These are phyloP conservation scores for Cladosporium oxysporum DNA, from an alignment of 2,329 filamentous ascomycete genomes.

Conservation along the genomic window DNA sequence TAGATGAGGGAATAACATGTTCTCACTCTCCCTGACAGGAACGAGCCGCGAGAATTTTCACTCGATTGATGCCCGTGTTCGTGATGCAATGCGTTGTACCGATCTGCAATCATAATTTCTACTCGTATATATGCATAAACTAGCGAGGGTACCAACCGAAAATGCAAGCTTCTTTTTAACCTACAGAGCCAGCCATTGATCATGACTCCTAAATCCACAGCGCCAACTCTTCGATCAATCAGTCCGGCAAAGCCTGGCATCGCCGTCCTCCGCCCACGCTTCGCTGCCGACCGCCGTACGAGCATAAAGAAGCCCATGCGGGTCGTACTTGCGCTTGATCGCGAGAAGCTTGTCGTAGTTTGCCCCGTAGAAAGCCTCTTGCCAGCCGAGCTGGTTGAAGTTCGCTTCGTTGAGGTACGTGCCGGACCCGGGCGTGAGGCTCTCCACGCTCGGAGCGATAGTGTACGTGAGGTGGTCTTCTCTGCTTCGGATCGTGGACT, in stretches of 20 bases:
- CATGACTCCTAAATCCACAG: background rate
- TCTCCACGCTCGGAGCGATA: constrained; percentile 36
- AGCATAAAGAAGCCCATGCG: constrained; percentile 20
- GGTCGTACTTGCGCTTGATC: constrained; percentile 25
- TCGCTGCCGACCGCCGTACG: constrained; percentile 20
- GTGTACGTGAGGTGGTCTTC: constrained; percentile 13
- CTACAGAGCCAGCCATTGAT: too few species aligned
- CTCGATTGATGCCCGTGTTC: too few species aligned
- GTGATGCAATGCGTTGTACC: too few species aligned
- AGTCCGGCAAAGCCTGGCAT: constrained; percentile 18
- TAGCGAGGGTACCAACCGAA: too few species aligned
- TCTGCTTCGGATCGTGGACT: background rate
- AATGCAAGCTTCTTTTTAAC: too few species aligned
- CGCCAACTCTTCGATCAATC: background rate
- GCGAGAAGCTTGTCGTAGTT: constrained; percentile 19
- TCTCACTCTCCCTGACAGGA: too few species aligned
- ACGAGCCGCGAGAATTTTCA: too few species aligned
- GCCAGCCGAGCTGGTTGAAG: constrained; percentile 17
- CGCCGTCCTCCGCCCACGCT: constrained; percentile 4
- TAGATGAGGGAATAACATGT: too few species aligned
- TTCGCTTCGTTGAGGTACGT: constrained; percentile 44
- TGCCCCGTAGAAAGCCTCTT: constrained; percentile 21
- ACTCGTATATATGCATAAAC: too few species aligned
- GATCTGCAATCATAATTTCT: too few species aligned
- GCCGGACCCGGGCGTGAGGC: constrained; percentile 39